Evolutionary conservation across 495 filamentous ascomycete genomes (phyloP).

Genomic region (Hypoxylon intermedium): DNA sequence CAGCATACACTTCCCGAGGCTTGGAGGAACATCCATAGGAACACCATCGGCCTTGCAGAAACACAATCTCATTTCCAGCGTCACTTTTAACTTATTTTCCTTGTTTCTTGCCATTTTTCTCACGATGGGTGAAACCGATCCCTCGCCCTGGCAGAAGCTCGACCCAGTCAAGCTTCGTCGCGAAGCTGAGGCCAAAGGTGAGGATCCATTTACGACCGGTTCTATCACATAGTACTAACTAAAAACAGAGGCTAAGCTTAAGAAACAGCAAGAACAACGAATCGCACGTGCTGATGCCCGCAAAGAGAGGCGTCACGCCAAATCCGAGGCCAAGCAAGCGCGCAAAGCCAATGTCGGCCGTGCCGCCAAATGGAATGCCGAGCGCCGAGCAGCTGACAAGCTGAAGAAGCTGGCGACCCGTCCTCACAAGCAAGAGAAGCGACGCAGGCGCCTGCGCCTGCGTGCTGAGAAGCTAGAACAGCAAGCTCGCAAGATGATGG

Average conservation of each 20-base stretch:
- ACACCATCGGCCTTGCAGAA: no score
- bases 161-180: conserved; percentile 31
- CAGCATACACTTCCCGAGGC: no score
- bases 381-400: conserved; percentile 38
- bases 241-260: conserved; percentile 32
- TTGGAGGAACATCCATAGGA: no score
- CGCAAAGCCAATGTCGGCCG: conserved; percentile 40
- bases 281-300: conserved; percentile 35
- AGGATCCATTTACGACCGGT: background rate
- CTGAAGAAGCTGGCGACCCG: conserved; percentile 37
- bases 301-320: conserved; percentile 41
- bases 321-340: conserved; percentile 43
- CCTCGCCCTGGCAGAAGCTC: conserved; percentile 27
- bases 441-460: conserved; percentile 32
- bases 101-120: background rate
- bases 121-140: conserved; percentile 26
- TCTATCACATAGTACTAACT: conserved; percentile 6
- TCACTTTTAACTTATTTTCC: no score
- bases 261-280: conserved; percentile 36
- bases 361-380: conserved; percentile 37
- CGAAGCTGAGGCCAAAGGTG: conserved; percentile 39
- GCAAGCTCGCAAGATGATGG: conserved; percentile 34
- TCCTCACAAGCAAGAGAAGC: conserved; percentile 42
- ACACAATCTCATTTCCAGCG: background rate
- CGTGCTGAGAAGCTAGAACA: conserved; percentile 37